phyloP scores from a whole-genome alignment of 2,329 filamentous ascomycete species.

The Phialocephala sp. region DNA sequence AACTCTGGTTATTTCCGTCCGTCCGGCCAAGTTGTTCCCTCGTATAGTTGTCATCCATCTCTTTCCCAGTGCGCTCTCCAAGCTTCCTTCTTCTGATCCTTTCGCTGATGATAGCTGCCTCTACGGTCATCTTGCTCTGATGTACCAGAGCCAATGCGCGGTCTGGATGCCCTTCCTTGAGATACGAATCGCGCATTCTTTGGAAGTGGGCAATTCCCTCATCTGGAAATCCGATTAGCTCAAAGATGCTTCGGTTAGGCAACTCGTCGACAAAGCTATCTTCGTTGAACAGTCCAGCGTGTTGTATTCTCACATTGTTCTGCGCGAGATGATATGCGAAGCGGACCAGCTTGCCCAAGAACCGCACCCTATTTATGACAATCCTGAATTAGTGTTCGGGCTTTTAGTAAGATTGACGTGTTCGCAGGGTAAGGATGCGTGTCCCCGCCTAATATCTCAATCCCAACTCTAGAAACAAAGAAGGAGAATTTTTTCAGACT shows the following conservation, averaged over 20 bases:
- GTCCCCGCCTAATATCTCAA: too few relatives aligned
- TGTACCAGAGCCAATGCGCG: background rate
- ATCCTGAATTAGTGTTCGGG: background rate
- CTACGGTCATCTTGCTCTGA: background rate
- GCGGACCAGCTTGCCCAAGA: conserved; percentile 16
- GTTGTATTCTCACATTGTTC: background rate
- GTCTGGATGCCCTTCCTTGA: background rate
- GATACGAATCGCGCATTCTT: background rate
- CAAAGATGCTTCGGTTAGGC: conserved; percentile 3
- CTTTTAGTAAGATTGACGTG: background rate
- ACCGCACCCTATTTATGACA: conserved; percentile 8
- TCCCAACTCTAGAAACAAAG: too few relatives aligned
- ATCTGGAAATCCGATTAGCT: conserved; percentile 8
- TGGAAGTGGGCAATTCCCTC: conserved; percentile 1
- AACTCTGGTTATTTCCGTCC: background rate
- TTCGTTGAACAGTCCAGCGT: background rate
- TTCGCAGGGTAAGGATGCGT: too few relatives aligned
- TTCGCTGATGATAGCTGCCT: background rate
- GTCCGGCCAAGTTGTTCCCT: background rate
- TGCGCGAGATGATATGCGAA: conserved; percentile 10
- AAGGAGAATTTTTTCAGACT: background rate
- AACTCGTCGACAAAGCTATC: conserved; percentile 1
- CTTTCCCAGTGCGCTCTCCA: background rate
- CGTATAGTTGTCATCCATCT: background rate
- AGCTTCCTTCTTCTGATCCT: background rate